These are phyloP conservation scores for Chlamydomonas sp. DNA, from an alignment of 139 green algal species.

Conservation along the genomic window DNA sequence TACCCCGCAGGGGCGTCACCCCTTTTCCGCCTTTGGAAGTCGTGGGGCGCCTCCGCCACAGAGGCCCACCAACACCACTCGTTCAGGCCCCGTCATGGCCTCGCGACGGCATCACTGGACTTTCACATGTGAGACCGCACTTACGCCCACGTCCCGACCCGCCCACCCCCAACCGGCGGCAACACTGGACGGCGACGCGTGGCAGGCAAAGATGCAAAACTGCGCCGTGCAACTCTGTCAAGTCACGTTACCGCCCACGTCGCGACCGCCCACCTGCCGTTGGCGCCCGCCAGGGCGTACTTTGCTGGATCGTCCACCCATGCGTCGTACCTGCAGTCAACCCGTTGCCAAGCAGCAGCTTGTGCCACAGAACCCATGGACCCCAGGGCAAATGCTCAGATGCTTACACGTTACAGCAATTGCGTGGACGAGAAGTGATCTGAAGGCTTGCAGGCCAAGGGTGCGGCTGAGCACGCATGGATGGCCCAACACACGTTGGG, in stretches of 20 bases:
- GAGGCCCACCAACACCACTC: too few species aligned
- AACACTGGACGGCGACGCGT: neutral
- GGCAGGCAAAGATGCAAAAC: neutral
- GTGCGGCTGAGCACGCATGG: too few species aligned
- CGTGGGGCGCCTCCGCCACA: too few species aligned
- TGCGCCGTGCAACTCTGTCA: neutral
- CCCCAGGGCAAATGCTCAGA: neutral
- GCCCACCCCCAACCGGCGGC: too few species aligned
- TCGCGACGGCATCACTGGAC: too few species aligned
- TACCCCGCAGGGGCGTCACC: too few species aligned
- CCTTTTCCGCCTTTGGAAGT: too few species aligned
- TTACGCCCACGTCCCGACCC: too few species aligned
- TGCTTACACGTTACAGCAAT: neutral
- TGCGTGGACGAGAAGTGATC: too few species aligned
- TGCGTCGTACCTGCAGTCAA: constrained; percentile 9
- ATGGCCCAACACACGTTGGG: neutral
- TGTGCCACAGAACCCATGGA: neutral
- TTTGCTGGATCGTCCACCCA: constrained; percentile 24
- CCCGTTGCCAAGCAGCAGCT: neutral
- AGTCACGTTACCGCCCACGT: neutral
- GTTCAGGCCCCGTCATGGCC: too few species aligned
- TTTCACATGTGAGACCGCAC: too few species aligned
- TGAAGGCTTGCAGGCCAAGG: too few species aligned
- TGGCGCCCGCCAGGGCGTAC: constrained; percentile 20
- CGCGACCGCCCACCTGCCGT: constrained; percentile 9